A percentile compares a stretch with the other conserved stretches of the same genome.
Conservation (phyloP, 345 rosid genomes). For the Eucalyptus marginata region DNA sequence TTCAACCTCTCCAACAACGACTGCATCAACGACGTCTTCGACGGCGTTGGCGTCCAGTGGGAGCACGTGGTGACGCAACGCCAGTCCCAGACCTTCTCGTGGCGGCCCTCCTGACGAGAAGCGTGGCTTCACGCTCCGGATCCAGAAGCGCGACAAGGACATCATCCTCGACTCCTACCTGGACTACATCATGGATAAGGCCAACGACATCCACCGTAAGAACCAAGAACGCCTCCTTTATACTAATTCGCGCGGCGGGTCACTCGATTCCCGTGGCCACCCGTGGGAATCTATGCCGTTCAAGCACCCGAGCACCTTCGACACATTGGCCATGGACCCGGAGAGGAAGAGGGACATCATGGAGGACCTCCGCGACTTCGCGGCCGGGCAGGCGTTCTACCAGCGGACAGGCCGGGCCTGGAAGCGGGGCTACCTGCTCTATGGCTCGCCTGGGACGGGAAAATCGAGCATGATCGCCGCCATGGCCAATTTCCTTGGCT, state of each 20-base stretch:
- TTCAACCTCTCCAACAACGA: slow-evolving; percentile 18
- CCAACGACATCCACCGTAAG: slow-evolving; percentile 53
- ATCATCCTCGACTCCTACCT: slow-evolving; percentile 45
- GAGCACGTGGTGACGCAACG: slow-evolving; percentile 74
- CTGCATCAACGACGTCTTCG: slow-evolving; percentile 21
- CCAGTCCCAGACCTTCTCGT: slow-evolving; percentile 57
- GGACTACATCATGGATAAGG: slow-evolving; percentile 44
- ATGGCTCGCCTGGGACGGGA: fast-evolving
- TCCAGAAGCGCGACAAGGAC: slow-evolving; percentile 50
- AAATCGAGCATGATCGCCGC: background rate
- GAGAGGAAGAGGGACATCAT: slow-evolving; percentile 37
- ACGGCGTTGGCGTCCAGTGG: slow-evolving; percentile 61
- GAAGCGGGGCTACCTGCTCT: slow-evolving; percentile 13
- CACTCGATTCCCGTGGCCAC: background rate
- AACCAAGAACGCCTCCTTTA: slow-evolving; percentile 65
- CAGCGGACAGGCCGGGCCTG: slow-evolving; percentile 3
- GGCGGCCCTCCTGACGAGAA: slow-evolving; percentile 95
- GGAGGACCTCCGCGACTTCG: slow-evolving; percentile 12
- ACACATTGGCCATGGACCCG: slow-evolving; percentile 78
- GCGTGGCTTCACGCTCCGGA: slow-evolving; percentile 62
- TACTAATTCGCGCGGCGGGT: slow-evolving; percentile 61
- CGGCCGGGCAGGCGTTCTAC: background rate
- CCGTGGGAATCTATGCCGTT: background rate
- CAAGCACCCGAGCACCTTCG: slow-evolving; percentile 85
- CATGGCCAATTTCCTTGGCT: background rate